A percentile compares a stretch with the other conserved stretches of the same genome.
Conservation (phyloP, 2,329 filamentous ascomycete genomes). For the Pseudocercospora fuligena region DNA sequence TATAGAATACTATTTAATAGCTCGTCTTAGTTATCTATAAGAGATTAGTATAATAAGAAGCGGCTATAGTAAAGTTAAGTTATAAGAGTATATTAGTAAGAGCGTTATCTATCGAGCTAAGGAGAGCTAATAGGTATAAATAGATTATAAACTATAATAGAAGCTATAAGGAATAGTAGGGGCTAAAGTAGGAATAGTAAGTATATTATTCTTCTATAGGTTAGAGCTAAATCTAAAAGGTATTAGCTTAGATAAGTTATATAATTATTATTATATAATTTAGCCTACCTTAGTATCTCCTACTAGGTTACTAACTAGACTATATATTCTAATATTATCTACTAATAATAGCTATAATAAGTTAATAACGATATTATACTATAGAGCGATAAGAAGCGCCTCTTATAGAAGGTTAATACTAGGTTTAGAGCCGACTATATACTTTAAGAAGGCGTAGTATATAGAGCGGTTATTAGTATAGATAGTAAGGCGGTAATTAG, state of each 20-base stretch:
- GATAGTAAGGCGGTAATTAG: background rate
- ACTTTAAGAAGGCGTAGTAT: background rate
- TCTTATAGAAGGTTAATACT: background rate
- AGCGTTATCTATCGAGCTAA: background rate
- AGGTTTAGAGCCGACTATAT: background rate
- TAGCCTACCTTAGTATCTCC: too few species aligned
- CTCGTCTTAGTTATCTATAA: background rate
- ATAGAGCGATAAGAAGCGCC: background rate
- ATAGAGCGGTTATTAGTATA: background rate
- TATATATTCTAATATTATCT: too few species aligned
- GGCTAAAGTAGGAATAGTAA: too few species aligned
- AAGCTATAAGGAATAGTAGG: too few species aligned
- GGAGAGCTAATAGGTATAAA: too few species aligned
- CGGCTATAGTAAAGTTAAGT: background rate
- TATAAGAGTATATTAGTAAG: background rate
- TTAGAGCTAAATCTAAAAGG: too few species aligned
- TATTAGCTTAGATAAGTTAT: too few species aligned
- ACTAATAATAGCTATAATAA: background rate
- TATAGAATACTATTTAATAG: background rate
- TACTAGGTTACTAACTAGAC: too few species aligned
- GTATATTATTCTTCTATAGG: too few species aligned
- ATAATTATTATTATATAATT: too few species aligned
- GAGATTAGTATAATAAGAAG: background rate
- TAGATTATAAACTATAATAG: too few species aligned
- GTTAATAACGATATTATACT: background rate